Evolutionary conservation across 169 alveolate species (phyloP), one percentile per base, ranked within the genome.

Genomic region (Ichthyophthirius multifiliis): DNA sequence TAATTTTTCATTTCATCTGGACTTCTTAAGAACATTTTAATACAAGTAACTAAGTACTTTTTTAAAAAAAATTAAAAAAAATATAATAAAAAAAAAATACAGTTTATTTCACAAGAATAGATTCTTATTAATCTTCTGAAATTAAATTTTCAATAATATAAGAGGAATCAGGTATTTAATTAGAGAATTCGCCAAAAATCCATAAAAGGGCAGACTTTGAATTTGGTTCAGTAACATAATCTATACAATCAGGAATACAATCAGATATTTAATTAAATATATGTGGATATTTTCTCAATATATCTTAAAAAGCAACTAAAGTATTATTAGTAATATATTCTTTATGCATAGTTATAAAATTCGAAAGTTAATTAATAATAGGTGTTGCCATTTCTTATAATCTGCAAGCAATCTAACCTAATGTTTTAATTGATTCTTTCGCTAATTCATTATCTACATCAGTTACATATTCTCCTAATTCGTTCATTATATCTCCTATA

Each of bases 1-100:
- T 93, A 94, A 20, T 76, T 80, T 63, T 93, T 87, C 97, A 96
- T 95, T 88, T 98, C 99, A n/a, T 99, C 98, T n/a, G 99, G 98
- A 77, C 99, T 92, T 83, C 91, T 94, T 79, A 95, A 93, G 90
- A 97, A 92, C 41, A 96, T 89, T 84, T 95, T 96, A 47, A 95
- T 82, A 43, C 95, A 86, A 18, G 98, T 96, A 97, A 83, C 44
- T 95, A 97, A 74, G 84, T 62, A 55, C 95, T 90, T 43, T 92
- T 82, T 46, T 83, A 82, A 16, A 83, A 77, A 23, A 87, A 78
- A 16, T 87, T 75, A 43, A 81, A 74, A 15, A 78, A 5, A 62
- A 76, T 5, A 20, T 89, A 79, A 76, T 62, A 55, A 30, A 71
- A 67, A 39, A 74, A 44, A 23, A 20, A 74, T 37, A 88, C 80